phyloP scores from a whole-genome alignment of 2,329 filamentous ascomycete genomes.

The Alternaria alternata region DNA sequence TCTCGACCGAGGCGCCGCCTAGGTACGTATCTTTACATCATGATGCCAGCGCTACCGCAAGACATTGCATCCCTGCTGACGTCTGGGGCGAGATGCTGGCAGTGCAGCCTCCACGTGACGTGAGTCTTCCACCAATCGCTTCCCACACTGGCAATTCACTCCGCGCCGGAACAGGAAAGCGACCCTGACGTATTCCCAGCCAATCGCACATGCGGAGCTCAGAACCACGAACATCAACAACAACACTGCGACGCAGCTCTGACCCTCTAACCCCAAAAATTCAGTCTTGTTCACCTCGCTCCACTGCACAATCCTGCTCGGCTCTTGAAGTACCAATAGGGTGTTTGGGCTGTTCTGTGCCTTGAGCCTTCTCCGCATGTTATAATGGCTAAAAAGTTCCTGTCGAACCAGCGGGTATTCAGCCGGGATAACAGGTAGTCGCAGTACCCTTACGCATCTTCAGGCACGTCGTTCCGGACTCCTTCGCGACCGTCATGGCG shows the following conservation, averaged over 20 bases:
- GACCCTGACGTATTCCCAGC: slow-evolving; percentile 5
- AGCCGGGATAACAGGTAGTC: slow-evolving; percentile 21
- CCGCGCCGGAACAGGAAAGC: slow-evolving; percentile 28
- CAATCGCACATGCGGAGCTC: slow-evolving; percentile 18
- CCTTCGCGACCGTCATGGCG: slow-evolving; percentile 19
- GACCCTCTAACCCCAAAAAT: slow-evolving; percentile 26
- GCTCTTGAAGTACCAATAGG: slow-evolving; percentile 25
- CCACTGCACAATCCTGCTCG: slow-evolving; percentile 23
- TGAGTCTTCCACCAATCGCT: slow-evolving; percentile 21
- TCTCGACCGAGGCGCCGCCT: slow-evolving; percentile 12
- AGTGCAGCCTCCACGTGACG: slow-evolving; percentile 29
- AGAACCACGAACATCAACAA: slow-evolving; percentile 11
- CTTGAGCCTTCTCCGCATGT: slow-evolving; percentile 17
- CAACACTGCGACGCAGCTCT: slow-evolving; percentile 26
- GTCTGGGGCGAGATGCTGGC: slow-evolving; percentile 18
- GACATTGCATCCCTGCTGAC: slow-evolving; percentile 18
- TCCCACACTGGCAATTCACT: slow-evolving; percentile 18
- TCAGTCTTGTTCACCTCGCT: slow-evolving; percentile 26
- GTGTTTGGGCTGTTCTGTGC: slow-evolving; percentile 8
- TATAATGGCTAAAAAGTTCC: slow-evolving; percentile 24
- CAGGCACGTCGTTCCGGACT: slow-evolving; percentile 44
- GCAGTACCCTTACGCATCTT: slow-evolving; percentile 23
- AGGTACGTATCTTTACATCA: slow-evolving; percentile 14
- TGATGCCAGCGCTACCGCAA: slow-evolving; percentile 17
- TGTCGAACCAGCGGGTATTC: slow-evolving; percentile 32